Base-by-base conservation (phyloP, 2,329 filamentous ascomycete species). In the Tolypocladium cylindrosporum region DNA sequence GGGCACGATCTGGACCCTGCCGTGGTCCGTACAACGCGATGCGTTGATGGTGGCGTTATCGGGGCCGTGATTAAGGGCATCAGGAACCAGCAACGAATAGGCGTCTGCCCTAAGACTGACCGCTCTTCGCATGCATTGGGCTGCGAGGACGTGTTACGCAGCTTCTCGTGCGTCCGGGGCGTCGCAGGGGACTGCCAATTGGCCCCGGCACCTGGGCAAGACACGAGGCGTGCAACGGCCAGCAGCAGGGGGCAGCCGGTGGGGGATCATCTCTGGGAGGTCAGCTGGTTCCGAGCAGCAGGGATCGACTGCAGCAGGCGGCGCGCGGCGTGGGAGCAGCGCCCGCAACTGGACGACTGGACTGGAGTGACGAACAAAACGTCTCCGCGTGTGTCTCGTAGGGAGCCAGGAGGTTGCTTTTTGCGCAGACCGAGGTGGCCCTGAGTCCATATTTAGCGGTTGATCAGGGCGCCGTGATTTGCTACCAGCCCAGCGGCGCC, bases 401-500 rank as follows among this genome's bases (percentile, higher is more conserved):
- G 43, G 13, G 21, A 24, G 5, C 42, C 21, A 45, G 42, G 42
- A 45, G 48, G 8, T 51, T 51, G 48, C 48, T 51, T n/a, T 51
- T 11, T 16, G 16, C 31, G 31, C 48, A 51, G 31, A 51, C 48
- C 48, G 48, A 51, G 45, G 27, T 14, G 45, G 45, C 24, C 45
- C 45, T n/a, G 48, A 51, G 48, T 16, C 48, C 48, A 51, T 31
- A 51, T 5, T 21, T 34, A 7, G 48, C 16, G 48, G 27, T 36
- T 24, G 37, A 14, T 24, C 21, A 40, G 14, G 55, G 16, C 21
- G 42, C 16, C 16, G 14, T 56, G 55, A 57, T 57, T 57, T 57
- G 56, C 50, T 57, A 57, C 56, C 56, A 14, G 34, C 27, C 24
- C 52, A 37, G 53, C 53, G 52, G 52, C 57, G 41, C 57, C 51